Evolutionary conservation across 371 early-diverging fungal species (phyloP), one percentile per base, ranked within the genome.

Genomic region (Mortierella sp.): DNA sequence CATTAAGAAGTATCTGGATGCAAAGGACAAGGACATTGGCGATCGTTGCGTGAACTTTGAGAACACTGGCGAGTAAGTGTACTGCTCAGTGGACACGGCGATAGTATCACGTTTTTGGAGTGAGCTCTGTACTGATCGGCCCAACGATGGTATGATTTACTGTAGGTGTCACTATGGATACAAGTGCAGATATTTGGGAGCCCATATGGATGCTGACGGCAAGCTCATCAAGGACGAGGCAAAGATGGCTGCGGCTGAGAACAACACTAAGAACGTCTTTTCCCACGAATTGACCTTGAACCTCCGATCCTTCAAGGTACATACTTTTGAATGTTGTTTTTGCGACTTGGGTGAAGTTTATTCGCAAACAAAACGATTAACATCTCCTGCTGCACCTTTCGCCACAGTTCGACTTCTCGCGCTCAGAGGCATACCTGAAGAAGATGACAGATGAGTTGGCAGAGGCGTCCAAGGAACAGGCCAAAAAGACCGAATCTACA

Each of bases 161-260:
- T 38, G 7, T 79, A 91, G 91, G 49, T 94, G 94, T 76, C 89
- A 85, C 7, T 90, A 89, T 79, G 96, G 98, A 6, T 88, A 96
- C 71, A 94, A 93, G 71, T 98, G 99, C 89, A 90, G 98, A 21
- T 97, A 82, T 80, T 89, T 96, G 35, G 84, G 83, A 3, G 93
- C 93, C 4, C 98, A 98, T 87, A 83, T 94, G 32, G 90, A 89
- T 51, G 83, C 84, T 18, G 90, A 92, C 38, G 90, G 88, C 8
- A 90, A 89, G 16, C 81, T 91, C 58, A 73, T 92, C 35, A 92
- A 90, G 72, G 78, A 89, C n/a, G 90, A 93, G 80, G 89, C 89
- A 35, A 87, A 89, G 58, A 81, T 93, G 56, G 77, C 89, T 32
- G 90, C 87, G 32, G 83, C 83, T 29, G 83, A 88, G 83, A 71